Conservation (phyloP, 2,329 filamentous ascomycete species). For the Microdochium nivale region DNA sequence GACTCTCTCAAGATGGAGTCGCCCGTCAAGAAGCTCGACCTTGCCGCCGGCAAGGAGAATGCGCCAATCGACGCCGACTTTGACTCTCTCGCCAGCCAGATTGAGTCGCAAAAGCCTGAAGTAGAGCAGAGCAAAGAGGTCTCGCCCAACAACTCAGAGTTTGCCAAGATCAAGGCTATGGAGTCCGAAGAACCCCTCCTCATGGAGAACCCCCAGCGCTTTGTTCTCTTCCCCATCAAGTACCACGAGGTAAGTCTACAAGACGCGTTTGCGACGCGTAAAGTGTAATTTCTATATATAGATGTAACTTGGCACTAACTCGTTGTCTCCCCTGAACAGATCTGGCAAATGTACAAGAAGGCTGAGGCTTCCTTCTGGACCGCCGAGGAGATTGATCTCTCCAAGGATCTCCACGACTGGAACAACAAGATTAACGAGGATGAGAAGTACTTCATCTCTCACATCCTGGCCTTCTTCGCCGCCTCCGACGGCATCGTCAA, state of each 20-base stretch:
- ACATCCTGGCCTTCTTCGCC: constrained; percentile 98
- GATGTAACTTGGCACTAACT: constrained; percentile 27
- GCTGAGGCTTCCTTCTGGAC: constrained; percentile 99
- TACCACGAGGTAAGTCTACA: constrained; percentile 81
- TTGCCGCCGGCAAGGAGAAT: constrained; percentile 78
- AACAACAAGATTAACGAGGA: constrained; percentile 96
- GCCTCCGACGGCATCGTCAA: constrained; percentile 99
- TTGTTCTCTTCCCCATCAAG: constrained; percentile 98
- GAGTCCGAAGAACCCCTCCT: constrained; percentile 85
- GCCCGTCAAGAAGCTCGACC: constrained; percentile 82
- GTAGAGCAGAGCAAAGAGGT: constrained; percentile 36
- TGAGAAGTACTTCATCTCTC: constrained; percentile 96
- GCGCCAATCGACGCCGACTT: constrained; percentile 42
- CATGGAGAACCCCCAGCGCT: constrained; percentile 90
- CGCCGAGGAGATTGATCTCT: constrained; percentile 97
- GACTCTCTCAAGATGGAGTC: constrained; percentile 89
- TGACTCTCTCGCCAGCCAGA: constrained; percentile 42
- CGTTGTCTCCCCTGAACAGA: constrained; percentile 43
- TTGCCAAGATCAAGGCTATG: constrained; percentile 46
- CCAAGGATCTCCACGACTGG: constrained; percentile 98
- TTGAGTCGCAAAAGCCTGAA: constrained; percentile 52
- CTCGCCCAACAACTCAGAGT: constrained; percentile 21
- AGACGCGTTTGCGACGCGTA: constrained; percentile 55
- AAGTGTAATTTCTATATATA: constrained; percentile 46
- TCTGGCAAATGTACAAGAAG: constrained; percentile 99